phyloP scores from a whole-genome alignment of 768 basidiomycete species.

The Suillus weaverae region DNA sequence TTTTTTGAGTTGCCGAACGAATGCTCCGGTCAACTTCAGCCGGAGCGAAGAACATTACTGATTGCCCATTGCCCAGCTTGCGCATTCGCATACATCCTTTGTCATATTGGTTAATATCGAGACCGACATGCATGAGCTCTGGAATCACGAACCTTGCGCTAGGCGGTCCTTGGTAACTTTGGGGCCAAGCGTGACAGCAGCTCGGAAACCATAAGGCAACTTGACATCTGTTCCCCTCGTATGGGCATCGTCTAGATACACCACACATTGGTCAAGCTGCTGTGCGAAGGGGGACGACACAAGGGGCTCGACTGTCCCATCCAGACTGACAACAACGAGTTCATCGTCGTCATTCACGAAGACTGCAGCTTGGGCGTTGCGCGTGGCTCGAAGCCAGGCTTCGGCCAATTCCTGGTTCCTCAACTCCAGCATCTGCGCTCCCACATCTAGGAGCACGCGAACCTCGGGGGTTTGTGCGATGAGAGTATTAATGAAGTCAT shows the following conservation, averaged over 20 bases:
- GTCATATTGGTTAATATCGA: not conserved
- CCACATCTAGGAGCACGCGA: not conserved
- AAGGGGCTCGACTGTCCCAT: not conserved
- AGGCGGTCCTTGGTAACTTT: constrained; percentile 49
- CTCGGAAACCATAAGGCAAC: constrained; percentile 39
- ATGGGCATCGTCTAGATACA: not conserved
- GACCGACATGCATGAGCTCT: not conserved
- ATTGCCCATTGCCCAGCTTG: constrained; percentile 46
- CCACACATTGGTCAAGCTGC: not conserved
- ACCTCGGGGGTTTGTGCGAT: constrained; percentile 39
- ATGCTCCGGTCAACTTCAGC: constrained; percentile 40
- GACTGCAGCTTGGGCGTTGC: not conserved
- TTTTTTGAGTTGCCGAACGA: constrained; percentile 24
- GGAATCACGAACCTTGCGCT: not conserved
- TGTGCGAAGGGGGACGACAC: not conserved
- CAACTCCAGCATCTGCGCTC: not conserved
- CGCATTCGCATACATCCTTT: constrained; percentile 57
- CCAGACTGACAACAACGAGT: not conserved
- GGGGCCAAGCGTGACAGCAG: constrained; percentile 49
- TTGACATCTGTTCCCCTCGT: constrained; percentile 28
- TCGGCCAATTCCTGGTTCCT: not conserved
- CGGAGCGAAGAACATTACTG: constrained; percentile 48
- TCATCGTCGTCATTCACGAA: not conserved
- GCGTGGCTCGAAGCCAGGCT: not conserved
- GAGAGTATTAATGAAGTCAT: constrained; percentile 31